phyloP scores from a whole-genome alignment of 2,329 filamentous ascomycete genomes.

The Claviceps pusilla region DNA sequence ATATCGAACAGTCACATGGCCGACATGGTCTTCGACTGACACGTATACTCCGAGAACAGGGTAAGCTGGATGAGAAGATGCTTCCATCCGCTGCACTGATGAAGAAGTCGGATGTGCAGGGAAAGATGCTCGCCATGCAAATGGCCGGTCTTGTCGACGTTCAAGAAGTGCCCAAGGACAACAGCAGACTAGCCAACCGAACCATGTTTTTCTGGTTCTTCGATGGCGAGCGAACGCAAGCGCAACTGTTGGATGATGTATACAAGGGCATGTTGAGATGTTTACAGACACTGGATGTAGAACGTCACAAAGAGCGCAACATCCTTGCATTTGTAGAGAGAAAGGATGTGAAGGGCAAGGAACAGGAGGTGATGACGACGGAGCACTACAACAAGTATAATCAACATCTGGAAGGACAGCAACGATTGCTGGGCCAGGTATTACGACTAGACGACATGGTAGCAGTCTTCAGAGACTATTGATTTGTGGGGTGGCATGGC shows the following conservation, averaged over 20 bases:
- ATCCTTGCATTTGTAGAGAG: conserved; percentile 72
- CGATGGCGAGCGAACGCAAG: conserved; percentile 57
- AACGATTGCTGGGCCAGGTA: conserved; percentile 64
- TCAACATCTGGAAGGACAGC: conserved; percentile 46
- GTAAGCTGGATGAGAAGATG: conserved; percentile 89
- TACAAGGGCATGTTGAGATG: conserved; percentile 85
- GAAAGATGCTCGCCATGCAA: conserved; percentile 73
- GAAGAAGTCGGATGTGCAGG: conserved; percentile 70
- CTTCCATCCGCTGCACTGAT: conserved; percentile 69
- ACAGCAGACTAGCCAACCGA: conserved; percentile 62
- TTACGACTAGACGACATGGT: conserved; percentile 73
- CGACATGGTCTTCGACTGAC: conserved; percentile 66
- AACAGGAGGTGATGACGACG: conserved; percentile 63
- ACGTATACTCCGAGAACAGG: conserved; percentile 70
- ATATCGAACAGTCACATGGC: conserved; percentile 65
- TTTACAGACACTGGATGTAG: conserved; percentile 63
- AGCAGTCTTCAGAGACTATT: conserved; percentile 63
- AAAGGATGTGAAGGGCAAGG: conserved; percentile 70
- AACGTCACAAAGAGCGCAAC: conserved; percentile 54
- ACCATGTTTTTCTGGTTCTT: conserved; percentile 90
- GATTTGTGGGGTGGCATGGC: neutral
- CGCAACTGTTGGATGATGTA: conserved; percentile 59
- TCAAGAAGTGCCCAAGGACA: conserved; percentile 86
- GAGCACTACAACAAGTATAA: conserved; percentile 54
- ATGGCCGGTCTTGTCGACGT: conserved; percentile 76